A percentile compares a stretch with the other conserved stretches of the same genome.
Conservation (phyloP, 495 filamentous ascomycete genomes). For the Chaetomium cochliodes region DNA sequence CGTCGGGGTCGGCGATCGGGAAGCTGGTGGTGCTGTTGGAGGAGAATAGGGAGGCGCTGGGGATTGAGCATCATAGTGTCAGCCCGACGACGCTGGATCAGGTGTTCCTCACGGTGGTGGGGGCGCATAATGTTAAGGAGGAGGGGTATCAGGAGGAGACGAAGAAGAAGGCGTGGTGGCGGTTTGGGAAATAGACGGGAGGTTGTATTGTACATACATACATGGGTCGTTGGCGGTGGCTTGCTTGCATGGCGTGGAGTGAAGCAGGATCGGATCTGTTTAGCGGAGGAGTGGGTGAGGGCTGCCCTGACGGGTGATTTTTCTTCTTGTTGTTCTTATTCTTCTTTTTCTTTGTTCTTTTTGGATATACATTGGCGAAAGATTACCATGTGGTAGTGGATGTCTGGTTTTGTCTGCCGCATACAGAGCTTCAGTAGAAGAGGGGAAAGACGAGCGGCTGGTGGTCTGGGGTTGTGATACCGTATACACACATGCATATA, state of each 20-base stretch:
- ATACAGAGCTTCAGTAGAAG: too few relatives aligned
- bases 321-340: background rate
- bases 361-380: background rate
- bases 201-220: background rate
- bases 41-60: constrained; percentile 59
- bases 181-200: constrained; percentile 11
- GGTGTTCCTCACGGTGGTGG: constrained; percentile 81
- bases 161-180: constrained; percentile 35
- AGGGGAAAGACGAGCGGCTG: too few relatives aligned
- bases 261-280: background rate
- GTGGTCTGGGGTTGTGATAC: too few relatives aligned
- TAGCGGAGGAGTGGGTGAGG: background rate
- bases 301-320: background rate
- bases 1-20: constrained; percentile 49
- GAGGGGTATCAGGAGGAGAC: constrained; percentile 60
- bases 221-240: too few relatives aligned
- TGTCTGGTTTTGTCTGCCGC: background rate
- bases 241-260: background rate
- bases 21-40: constrained; percentile 70
- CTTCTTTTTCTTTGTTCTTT: background rate
- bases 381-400: background rate
- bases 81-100: constrained; percentile 81
- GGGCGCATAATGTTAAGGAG: constrained; percentile 71
- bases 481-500: too few relatives aligned
- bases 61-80: constrained; percentile 77